Evolutionary conservation across 2,329 filamentous ascomycete species (phyloP), one percentile per base, ranked within the genome.

Genomic region (Lachnellula willkommii): DNA sequence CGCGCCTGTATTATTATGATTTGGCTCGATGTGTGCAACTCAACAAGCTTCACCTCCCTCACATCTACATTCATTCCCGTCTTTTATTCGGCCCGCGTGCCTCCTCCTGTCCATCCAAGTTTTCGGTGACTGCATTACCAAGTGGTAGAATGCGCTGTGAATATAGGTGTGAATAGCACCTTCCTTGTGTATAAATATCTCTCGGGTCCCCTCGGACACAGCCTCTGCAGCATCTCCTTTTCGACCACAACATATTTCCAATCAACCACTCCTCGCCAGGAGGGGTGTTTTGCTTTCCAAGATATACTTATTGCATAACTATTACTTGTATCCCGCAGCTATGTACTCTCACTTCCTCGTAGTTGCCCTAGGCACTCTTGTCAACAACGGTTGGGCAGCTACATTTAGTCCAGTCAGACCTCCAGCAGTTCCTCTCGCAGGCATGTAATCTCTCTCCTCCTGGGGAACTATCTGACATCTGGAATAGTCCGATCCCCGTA

Each of bases 391-490:
- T 32, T 55, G 59, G 15, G 62, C 50, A 5, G 86, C 84, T 14
- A 82, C 75, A 1, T 89, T 88, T 67, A 77, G 72, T 40, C 86
- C 86, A 43, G 79, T 81, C 39, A 78, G 84, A 12, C 85, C 86
- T 47, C 87, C 87, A 11, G 79, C 87, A 1, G 75, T 88, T 43
- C 88, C 88, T 15, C 71, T 93, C 42, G 87, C 88, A 50, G 88
- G 65, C 65, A 60, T 47, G 53, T 37, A 14, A 40, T 11, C 11
- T 12, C 5, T 5, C 8, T 20, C 12, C 11, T 12, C 12, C 17
- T 9, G 8, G 11, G 3, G 22, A 28, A 1, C 12, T 6, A 14
- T 6, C 12, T 53, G 12, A 43, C 20, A 37, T 5, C 2, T 42
- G 3, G 28, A 26, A 3, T 17, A 67, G 65, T 92, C 40, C 83